Evolutionary conservation across 2,329 filamentous ascomycete species (phyloP), one percentile per base, ranked within the genome.

Genomic region (Venturia nashicola): DNA sequence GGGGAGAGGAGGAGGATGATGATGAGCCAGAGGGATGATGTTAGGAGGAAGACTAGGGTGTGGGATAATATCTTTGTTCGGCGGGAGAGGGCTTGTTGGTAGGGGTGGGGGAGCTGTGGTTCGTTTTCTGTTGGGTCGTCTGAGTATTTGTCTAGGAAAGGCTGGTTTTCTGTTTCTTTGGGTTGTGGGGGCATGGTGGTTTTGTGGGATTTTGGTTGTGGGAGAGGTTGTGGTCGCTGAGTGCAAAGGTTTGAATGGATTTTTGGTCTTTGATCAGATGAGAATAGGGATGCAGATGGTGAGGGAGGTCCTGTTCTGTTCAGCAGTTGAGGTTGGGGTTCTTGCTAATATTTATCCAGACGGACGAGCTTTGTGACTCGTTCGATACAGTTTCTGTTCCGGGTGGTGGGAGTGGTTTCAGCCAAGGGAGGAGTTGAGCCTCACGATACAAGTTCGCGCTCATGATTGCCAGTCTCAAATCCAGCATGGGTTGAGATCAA

Each of bases 1-100:
- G 34, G 36, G 16, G 62, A 46, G 23, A 34, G 5, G 14, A 34
- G 18, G 5, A 23, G 12, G 11, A 44, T 23, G 20, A 61, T 39
- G 32, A 34, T 20, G n/a, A 64, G 34, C 62, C 62, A 64, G 23
- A 64, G 39, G 20, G 46, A 18, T 4, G 62, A 61, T 16, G 62
- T 64, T 27, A 40, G 51, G 42, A 64, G 32, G 55, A 64, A 64
- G 20, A 64, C 62, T 3, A 48, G 36, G 11, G 12, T n/a, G 55
- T 64, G 55, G 16, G 62, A 64, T 34, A 44, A 12, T 12, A 59
- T 16, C 8, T 12, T 42, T 20, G n/a, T 34, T 1, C 48, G 61
- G 4, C 32, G 46, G 40, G 23, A 18, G 14, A 36, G 32, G 14
- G 51, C 27, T 32, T n/a, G 51, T 7, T 18, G 14, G 51, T 36